Percentiles rank a stretch among this genome's conserved stretches.
Evolutionary conservation across 148 eudicot genomes (phyloP).

Genomic region (Chenopodium quinoa): DNA sequence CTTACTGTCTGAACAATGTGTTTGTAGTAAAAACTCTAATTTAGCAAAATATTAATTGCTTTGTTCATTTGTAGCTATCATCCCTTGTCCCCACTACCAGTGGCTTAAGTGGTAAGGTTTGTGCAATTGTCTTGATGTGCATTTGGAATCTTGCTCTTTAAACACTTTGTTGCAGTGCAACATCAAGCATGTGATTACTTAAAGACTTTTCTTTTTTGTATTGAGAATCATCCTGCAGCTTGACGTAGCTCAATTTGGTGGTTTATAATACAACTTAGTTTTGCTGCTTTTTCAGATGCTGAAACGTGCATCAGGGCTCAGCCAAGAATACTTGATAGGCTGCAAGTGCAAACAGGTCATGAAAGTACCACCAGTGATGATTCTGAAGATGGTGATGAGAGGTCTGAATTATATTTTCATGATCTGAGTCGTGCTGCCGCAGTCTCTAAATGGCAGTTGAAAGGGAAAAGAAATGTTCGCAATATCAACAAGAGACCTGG

Average conservation of each 20-base stretch:
- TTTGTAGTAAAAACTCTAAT: neutral
- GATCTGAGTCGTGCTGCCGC: constrained; percentile 40
- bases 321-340: constrained; percentile 48
- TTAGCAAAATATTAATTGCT: neutral
- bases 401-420: constrained; percentile 39
- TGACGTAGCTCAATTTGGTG: neutral
- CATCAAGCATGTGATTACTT: neutral
- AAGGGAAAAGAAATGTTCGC: constrained; percentile 80
- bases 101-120: neutral
- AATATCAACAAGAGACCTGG: constrained; percentile 48
- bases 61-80: neutral
- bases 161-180: neutral
- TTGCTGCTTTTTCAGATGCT: constrained; percentile 51
- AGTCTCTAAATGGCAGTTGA: constrained; percentile 79
- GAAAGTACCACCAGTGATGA: constrained; percentile 65
- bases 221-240: neutral
- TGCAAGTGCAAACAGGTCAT: constrained; percentile 43
- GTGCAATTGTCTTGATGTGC: neutral
- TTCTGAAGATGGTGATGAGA: constrained; percentile 45
- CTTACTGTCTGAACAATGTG: neutral
- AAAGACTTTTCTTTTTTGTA: neutral
- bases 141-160: neutral
- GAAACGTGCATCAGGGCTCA: constrained; percentile 45
- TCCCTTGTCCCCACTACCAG: neutral
- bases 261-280: constrained; percentile 14